Evolutionary conservation across 768 basidiomycete genomes (phyloP), one percentile per base, ranked within the genome.

Genomic region (Pleurotus djamor): DNA sequence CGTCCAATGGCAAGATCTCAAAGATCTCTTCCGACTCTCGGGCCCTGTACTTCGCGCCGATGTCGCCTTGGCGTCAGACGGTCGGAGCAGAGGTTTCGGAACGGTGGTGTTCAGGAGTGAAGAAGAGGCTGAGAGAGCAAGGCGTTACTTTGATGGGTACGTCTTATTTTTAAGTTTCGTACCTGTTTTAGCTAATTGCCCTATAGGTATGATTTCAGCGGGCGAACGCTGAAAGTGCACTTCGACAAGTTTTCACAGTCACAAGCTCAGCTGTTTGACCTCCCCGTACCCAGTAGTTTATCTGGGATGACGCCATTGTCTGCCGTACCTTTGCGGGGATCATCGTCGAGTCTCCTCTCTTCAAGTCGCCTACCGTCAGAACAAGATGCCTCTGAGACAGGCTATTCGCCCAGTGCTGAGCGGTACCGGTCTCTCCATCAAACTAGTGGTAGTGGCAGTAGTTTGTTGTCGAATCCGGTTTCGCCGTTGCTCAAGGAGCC

Each of bases 1-100:
- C 66, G 90, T 89, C 65, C 94, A 95, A 74, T 99, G 96, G 96
- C 96, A 98, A 73, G 96, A 98, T 69, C 81, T 99, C 47, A 98
- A 98, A 73, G 96, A 98, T 72, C 81, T 98, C 4, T 96, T 98
- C 69, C 85, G 96, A 32, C 87, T 91, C 62, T 94, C 92, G 1
- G 96, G 96, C 14, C 87, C 90, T 16, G 90, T 98, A 57, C 76
- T 94, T 37, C 86, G 96, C 21, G 96, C 96, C 8, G 94, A 96
- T 64, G 91, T 97, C 17, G 91, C 91, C 14, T 83, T 94, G 35
- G 93, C 93, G 37, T 84, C 83, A 4, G 94, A 97, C 68, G 92
- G 94, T 10, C 83, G 95, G 37, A 94, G 92, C 38, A 79, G 94
- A 54, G 97, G 97, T 1, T 96, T 95, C 66, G 96, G 97, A 1